These are phyloP conservation scores for Aphanocladium album DNA, from an alignment of 2,329 filamentous ascomycete genomes.

Conservation along the genomic window DNA sequence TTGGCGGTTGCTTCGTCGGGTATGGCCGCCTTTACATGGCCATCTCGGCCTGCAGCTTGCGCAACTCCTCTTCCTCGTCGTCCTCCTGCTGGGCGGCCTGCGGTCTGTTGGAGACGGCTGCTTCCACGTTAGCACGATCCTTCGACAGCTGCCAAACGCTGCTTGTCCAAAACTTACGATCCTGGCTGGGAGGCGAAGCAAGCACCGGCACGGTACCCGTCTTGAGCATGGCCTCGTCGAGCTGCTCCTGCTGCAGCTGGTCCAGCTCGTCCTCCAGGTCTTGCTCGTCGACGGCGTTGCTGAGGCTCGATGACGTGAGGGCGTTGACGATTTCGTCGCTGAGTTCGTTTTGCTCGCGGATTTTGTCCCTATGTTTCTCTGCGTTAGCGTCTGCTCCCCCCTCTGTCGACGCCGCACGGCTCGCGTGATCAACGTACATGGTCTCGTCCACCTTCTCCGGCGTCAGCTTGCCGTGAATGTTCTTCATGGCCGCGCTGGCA, in stretches of 20 bases:
- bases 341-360: slow-evolving; percentile 87
- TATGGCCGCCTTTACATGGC: slow-evolving; percentile 63
- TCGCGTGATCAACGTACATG: slow-evolving; percentile 61
- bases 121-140: not conserved
- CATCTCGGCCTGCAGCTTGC: slow-evolving; percentile 94
- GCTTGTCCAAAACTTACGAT: slow-evolving; percentile 58
- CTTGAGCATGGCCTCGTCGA: slow-evolving; percentile 91
- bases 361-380: slow-evolving; percentile 62
- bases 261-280: slow-evolving; percentile 85
- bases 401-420: not conserved
- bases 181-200: slow-evolving; percentile 68
- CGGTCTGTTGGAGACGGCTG: slow-evolving; percentile 24
- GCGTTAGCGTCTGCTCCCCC: slow-evolving; percentile 25
- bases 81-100: slow-evolving; percentile 57
- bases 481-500: slow-evolving; percentile 84
- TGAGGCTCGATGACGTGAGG: slow-evolving; percentile 66
- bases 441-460: slow-evolving; percentile 93
- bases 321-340: slow-evolving; percentile 88
- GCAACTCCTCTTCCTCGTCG: slow-evolving; percentile 91
- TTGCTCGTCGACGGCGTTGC: slow-evolving; percentile 72
- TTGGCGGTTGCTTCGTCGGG: not conserved
- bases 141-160: not conserved
- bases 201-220: slow-evolving; percentile 82
- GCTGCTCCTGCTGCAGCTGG: slow-evolving; percentile 79
- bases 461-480: slow-evolving; percentile 85